These are phyloP conservation scores for Maudiozyma turicensis DNA, from an alignment of 805 yeast genomes.

Conservation along the genomic window DNA sequence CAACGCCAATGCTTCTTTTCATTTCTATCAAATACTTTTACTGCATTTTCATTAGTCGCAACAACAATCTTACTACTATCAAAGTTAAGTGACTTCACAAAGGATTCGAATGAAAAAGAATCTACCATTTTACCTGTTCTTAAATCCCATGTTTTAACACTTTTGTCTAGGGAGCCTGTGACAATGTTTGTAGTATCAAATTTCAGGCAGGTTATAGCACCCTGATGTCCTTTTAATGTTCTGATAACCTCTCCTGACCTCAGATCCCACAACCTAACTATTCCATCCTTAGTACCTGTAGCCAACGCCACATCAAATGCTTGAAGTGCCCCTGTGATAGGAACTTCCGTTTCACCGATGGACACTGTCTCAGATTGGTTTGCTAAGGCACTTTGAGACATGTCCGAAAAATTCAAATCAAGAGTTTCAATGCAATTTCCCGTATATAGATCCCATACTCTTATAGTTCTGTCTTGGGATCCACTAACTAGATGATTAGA, in stretches of 20 bases:
- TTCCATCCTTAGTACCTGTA: slow-evolving; percentile 68
- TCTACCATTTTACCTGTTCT: slow-evolving; percentile 55
- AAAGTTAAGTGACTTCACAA: slow-evolving; percentile 48
- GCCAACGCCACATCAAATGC: slow-evolving; percentile 70
- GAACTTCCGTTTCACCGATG: slow-evolving; percentile 11
- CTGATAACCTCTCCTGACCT: slow-evolving; percentile 59
- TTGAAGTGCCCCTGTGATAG: slow-evolving; percentile 58
- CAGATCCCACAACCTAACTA: slow-evolving; percentile 68
- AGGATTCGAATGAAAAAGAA: slow-evolving; percentile 50
- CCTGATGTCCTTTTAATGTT: slow-evolving; percentile 57
- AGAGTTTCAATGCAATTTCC: slow-evolving; percentile 64
- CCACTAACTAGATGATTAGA: slow-evolving; percentile 53
- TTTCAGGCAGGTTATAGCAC: slow-evolving; percentile 55
- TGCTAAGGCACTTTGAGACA: not conserved
- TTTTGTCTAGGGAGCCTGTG: slow-evolving; percentile 55
- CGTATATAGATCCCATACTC: slow-evolving; percentile 64
- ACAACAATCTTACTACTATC: slow-evolving; percentile 48
- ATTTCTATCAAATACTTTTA: slow-evolving; percentile 50
- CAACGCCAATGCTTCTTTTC: slow-evolving; percentile 44
- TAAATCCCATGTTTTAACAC: slow-evolving; percentile 64
- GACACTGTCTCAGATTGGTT: too few relatives aligned
- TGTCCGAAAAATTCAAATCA: slow-evolving; percentile 37
- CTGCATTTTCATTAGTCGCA: slow-evolving; percentile 35
- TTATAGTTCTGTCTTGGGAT: slow-evolving; percentile 58
- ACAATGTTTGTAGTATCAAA: slow-evolving; percentile 57